Percentiles rank a stretch among this genome's conserved stretches.
Evolutionary conservation across 2,329 filamentous ascomycete species (phyloP).

Genomic region (Aspergillus fumigatus): DNA sequence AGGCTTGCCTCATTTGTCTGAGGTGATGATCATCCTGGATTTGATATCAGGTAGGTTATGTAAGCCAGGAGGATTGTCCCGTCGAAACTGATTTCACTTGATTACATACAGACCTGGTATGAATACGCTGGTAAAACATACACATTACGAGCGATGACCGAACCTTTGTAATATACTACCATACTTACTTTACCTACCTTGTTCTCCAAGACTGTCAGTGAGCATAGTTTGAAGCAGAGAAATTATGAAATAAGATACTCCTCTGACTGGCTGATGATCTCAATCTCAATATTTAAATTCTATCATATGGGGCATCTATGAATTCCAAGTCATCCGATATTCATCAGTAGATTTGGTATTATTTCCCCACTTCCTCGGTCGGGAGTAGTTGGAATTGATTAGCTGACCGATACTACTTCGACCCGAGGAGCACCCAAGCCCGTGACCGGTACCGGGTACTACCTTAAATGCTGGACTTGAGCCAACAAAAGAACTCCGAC

Average conservation of each 20-base stretch:
- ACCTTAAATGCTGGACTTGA: neutral
- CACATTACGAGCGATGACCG: neutral
- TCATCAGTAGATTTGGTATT: neutral
- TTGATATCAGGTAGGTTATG: neutral
- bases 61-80: neutral
- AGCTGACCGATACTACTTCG: neutral
- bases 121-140: neutral
- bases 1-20: neutral
- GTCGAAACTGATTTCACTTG: neutral
- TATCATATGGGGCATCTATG: conserved; percentile 2
- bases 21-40: neutral
- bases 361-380: neutral
- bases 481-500: neutral
- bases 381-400: neutral
- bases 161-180: neutral
- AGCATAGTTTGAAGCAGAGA: neutral
- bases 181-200: neutral
- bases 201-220: neutral
- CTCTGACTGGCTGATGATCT: neutral
- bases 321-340: neutral
- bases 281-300: neutral
- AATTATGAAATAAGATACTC: neutral
- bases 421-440: neutral
- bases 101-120: neutral
- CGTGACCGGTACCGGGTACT: neutral